Evolutionary conservation across 371 early-diverging fungal genomes (phyloP).

Genomic region (Mucor ambiguus): DNA sequence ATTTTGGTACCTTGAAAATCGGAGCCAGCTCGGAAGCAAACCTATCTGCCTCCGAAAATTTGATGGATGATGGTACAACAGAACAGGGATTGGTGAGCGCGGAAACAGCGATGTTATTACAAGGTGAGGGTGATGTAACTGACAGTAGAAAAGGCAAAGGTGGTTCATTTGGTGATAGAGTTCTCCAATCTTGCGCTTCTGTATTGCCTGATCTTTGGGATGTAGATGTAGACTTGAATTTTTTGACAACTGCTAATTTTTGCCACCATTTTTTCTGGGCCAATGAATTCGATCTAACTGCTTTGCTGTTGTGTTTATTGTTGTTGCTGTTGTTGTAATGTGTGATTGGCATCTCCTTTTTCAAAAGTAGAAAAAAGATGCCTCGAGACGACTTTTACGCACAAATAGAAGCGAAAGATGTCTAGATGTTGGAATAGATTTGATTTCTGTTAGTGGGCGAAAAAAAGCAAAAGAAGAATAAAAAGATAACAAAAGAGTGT

Average conservation of each 20-base stretch:
- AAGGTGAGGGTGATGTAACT: not conserved
- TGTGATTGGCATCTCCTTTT: constrained; percentile 6
- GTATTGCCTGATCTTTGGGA: not conserved
- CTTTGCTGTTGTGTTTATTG: not conserved
- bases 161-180: constrained; percentile 23
- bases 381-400: not conserved
- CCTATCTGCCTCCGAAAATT: constrained; percentile 8
- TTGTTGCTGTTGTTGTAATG: not conserved
- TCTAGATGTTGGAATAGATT: not conserved
- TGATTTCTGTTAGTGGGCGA: not conserved
- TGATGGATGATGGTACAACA: constrained; percentile 8
- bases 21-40: constrained; percentile 17
- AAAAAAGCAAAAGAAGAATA: not conserved
- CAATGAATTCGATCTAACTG: not conserved
- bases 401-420: not conserved
- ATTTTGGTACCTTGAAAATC: constrained; percentile 12
- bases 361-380: not conserved
- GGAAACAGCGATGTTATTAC: not conserved
- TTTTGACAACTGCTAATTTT: not conserved
- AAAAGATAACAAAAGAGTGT: not conserved
- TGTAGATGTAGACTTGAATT: not conserved
- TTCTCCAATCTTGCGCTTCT: constrained; percentile 18
- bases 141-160: constrained; percentile 21
- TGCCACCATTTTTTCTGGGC: constrained; percentile 5
- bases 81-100: not conserved